Evolutionary conservation across 1,284 basidiomycete genomes (phyloP).

Genomic region (Serendipita sp.): DNA sequence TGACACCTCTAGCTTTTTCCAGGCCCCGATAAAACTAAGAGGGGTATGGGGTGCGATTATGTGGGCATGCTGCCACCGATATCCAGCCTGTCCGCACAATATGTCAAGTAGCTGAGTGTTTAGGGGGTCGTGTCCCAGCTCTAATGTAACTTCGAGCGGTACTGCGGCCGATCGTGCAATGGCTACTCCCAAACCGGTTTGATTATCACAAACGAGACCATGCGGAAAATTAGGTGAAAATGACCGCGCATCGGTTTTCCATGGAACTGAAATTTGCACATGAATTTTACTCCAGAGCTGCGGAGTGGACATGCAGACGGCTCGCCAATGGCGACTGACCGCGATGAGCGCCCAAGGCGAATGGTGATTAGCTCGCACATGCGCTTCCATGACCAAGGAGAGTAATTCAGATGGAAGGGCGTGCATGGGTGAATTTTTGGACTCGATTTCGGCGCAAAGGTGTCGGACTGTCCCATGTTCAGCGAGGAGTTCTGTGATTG

Average conservation of each 20-base stretch:
- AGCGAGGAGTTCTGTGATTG: neutral
- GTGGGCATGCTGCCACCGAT: neutral
- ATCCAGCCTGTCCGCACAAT: neutral
- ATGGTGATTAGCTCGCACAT: neutral
- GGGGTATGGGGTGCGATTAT: neutral
- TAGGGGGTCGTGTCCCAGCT: neutral
- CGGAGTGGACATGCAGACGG: neutral
- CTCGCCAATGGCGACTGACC: neutral
- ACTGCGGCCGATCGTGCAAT: neutral
- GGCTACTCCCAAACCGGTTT: neutral
- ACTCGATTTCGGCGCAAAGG: neutral
- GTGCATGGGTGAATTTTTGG: neutral
- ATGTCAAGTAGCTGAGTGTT: neutral
- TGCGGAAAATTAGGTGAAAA: neutral
- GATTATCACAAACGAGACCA: neutral
- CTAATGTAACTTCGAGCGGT: neutral
- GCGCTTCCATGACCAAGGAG: neutral
- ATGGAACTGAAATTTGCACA: neutral
- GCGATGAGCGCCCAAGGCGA: neutral
- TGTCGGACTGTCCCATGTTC: neutral
- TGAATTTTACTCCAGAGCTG: neutral
- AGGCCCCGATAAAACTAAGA: neutral
- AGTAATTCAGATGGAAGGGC: neutral
- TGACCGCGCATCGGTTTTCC: neutral
- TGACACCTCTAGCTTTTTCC: neutral